Percentiles rank a stretch among this genome's conserved stretches.
Evolutionary conservation across 2,329 filamentous ascomycete species (phyloP).

Genomic region (Phyllosticta capitalensis): DNA sequence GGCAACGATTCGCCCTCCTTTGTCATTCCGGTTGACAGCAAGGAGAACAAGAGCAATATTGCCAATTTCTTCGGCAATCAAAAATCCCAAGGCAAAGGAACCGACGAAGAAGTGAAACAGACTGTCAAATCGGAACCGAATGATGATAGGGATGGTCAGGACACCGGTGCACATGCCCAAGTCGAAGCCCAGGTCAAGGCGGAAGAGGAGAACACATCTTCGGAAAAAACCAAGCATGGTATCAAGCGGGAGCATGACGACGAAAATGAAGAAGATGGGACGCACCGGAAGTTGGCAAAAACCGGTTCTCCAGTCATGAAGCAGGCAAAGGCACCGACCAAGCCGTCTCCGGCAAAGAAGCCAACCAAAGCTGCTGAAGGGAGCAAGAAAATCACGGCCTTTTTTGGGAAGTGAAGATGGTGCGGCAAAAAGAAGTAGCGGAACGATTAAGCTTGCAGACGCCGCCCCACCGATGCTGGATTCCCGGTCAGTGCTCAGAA

Average conservation of each 20-base stretch:
- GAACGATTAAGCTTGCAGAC: constrained; percentile 1
- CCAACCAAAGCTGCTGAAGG: constrained; percentile 32
- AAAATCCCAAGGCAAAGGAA: constrained; percentile 21
- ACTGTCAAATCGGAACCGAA: background rate
- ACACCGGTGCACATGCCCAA: constrained; percentile 24
- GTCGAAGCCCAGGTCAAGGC: constrained; percentile 35
- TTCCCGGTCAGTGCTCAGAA: background rate
- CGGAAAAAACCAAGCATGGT: constrained; percentile 17
- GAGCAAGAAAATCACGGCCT: constrained; percentile 49
- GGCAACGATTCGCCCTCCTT: constrained; percentile 83
- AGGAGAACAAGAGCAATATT: constrained; percentile 86
- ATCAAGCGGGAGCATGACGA: constrained; percentile 42
- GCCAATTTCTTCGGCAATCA: constrained; percentile 78
- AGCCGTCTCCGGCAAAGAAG: constrained; percentile 17
- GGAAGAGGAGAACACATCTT: constrained; percentile 32
- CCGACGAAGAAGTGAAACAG: constrained; percentile 3
- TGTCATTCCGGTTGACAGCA: constrained; percentile 71
- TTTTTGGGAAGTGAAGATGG: constrained; percentile 40
- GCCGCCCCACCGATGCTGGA: background rate
- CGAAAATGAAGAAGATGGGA: constrained; percentile 24
- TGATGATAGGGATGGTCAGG: constrained; percentile 12
- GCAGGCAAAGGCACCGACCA: constrained; percentile 14
- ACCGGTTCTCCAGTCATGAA: constrained; percentile 1
- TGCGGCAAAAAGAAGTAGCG: constrained; percentile 4
- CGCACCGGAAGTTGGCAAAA: constrained; percentile 26